Evolutionary conservation across 2,329 filamentous ascomycete species (phyloP), one percentile per base, ranked within the genome.

Genomic region (Thermothelomyces thermophilus): DNA sequence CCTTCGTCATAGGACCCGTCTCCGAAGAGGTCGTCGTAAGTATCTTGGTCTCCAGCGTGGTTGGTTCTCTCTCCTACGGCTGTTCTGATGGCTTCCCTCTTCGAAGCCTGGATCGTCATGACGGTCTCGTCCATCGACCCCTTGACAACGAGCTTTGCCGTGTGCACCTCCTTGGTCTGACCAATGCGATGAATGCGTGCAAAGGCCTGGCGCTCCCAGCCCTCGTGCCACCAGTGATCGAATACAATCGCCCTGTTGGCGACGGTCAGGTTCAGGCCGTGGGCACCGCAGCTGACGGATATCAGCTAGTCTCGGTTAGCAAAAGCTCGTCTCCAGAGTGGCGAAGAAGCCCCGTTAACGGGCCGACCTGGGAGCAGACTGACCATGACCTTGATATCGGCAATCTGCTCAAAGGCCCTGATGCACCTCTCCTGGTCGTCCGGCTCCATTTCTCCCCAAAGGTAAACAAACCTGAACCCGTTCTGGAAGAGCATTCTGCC

Each of bases 171-270:
- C 28, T 57, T 55, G 7, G 20, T 35, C 24, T 57, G 51, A 6
- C 55, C 53, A 6, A 57, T 57, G 5, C 55, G 51, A 33, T 52
- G 43, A 30, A 55, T 41, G 11, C 53, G 48, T 1, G 35, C 55
- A 26, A 56, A 53, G 1, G 55, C 55, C 28, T 57, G 55, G 7
- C 47, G 20, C 28, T 57, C 46, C 17, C 39, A 37, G 9, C 35
- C 35, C 6, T 44, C 34, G 33, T 57, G 34, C 55, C 53, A 57
- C 53, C 48, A 57, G 17, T 53, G 50, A 9, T 57, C 52, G 6
- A 41, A 39, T 3, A 57, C 34, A 16, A 57, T 55, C 14, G 46
- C 52, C 1, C 55, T 44, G 44, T 53, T 57, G 6, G 53, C 55
- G 1, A 31, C 52, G 3, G 55, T 54, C 14, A 57, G 37, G 17